Evolutionary conservation across 2,329 filamentous ascomycete species (phyloP), one percentile per base, ranked within the genome.

Genomic region (Trichoderma lentiforme): DNA sequence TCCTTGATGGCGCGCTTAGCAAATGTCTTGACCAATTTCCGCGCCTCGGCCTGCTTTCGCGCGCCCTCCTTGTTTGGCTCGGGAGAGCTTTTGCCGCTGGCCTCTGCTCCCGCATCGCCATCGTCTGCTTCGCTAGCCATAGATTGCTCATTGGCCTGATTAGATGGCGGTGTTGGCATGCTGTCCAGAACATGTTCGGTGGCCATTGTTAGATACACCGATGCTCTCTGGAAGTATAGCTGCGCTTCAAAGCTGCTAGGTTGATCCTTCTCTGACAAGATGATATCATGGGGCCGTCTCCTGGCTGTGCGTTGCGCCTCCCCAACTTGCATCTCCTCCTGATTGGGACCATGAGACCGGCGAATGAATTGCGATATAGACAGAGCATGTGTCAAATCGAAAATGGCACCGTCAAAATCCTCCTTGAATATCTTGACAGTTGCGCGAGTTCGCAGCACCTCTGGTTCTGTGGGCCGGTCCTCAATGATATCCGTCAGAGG

Each of bases 1-100:
- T 96, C 93, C 72, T 91, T 87, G 26, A 96, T 82, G 1, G 93
- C 93, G 70, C 90, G 88, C 80, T 93, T 95, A 4, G 93, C 93
- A 80, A 92, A 90, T 1, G 86, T 86, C 76, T 93, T 92, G 75
- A 95, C 91, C 30, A 87, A 82, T 79, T 92, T 94, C 58, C 91
- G 87, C 8, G 74, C 71, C 14, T 81, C 80, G 18, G 67, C 66
- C 51, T 78, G 78, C 53, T 72, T 72, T 18, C 43, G 66, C 26
- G 71, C 61, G 28, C 32, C 32, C 51, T 76, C 75, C 34, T 71
- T 61, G 24, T 72, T 69, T 7, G 32, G 24, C n/a, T 72, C 66
- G 8, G 72, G 47, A 14, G 58, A 62, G 28, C 39, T 61, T 60
- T 51, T 67, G 24, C 61, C 18, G 66, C 30, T 30, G 47, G 26